Base-by-base conservation (phyloP, 352 stramenopile genomes). In the Globisporangium rhizosaccharum region DNA sequence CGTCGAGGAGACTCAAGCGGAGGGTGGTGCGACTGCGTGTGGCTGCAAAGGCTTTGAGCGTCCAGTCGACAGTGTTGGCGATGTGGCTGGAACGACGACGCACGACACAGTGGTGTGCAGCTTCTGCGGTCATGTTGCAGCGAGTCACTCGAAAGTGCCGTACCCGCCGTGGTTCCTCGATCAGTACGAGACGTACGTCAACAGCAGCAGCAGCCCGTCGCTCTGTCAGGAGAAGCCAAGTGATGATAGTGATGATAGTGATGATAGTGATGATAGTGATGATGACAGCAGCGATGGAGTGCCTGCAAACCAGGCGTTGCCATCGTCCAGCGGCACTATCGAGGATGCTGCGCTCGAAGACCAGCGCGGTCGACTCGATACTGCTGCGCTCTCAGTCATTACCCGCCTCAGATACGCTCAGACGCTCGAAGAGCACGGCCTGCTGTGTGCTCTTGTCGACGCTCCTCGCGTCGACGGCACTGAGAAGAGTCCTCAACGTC, bases 101-200 rank as follows among this genome's bases (percentile, higher is more conserved):
- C 69, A 88, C 88, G 51, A 47, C 61, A 9, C 68, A 85, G 42
- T 68, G 88, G 25, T 55, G 2, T 90, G 82, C 56, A 52, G 57
- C 7, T 88, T 89, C 52, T 91, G 82, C 28, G 55, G 63, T 6
- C 82, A 91, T 51, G 23, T 51, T 17, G 53, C 56, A 1, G 44
- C 51, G 2, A 37, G 15, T 0, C 82, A 91, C 41, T 39, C 20
- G 6, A 52, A 66, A 3, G 30, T 88, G 3, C 79, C 82, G 18
- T 73, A 76, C 37, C 82, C 82, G 2, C 78, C 82, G 23, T 91
- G 82, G 82, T 85, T 87, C 59, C 62, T 67, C 42, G 82, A 91
- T 44, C 75, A 87, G 49, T 88, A 86, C 63, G 82, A 87, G 53
- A 81, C 75, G 51, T 91, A 90, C 44, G 3, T 64, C 12, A 15